Evolutionary conservation across 192 early-diverging fungal species (phyloP).

Genomic region (Backusella liffmaniae): DNA sequence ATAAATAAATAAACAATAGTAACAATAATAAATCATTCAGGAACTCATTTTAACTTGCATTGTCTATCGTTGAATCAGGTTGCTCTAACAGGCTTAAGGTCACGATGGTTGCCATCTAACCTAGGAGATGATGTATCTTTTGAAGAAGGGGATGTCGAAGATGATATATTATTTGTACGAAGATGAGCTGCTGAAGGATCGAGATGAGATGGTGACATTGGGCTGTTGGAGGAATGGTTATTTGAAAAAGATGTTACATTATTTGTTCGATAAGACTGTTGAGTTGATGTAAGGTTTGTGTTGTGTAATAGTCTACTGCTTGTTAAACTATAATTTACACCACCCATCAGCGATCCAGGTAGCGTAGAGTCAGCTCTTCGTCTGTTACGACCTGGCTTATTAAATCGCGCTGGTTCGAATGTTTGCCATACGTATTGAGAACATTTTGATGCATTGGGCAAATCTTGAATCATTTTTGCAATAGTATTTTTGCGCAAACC

Average conservation of each 20-base stretch:
- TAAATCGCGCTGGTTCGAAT: slow-evolving; percentile 54
- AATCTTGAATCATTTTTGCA: slow-evolving; percentile 85
- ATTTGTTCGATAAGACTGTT: slow-evolving; percentile 1
- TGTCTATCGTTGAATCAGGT: neutral
- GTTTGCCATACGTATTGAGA: slow-evolving; percentile 67
- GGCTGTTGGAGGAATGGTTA: neutral
- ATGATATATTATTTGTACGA: neutral
- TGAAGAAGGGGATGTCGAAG: neutral
- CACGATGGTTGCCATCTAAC: neutral
- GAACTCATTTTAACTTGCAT: neutral
- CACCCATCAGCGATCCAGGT: slow-evolving; percentile 16
- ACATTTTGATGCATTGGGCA: slow-evolving; percentile 76
- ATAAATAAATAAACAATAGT: neutral
- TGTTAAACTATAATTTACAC: slow-evolving; percentile 32
- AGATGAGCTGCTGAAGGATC: neutral
- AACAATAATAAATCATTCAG: slow-evolving; percentile 1
- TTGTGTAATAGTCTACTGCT: slow-evolving; percentile 17
- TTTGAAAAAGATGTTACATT: slow-evolving; percentile 36
- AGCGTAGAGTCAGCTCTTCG: slow-evolving; percentile 21
- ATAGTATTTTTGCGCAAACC: slow-evolving; percentile 87
- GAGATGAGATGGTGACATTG: neutral
- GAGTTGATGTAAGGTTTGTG: neutral
- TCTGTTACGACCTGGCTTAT: slow-evolving; percentile 32
- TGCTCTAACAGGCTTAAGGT: slow-evolving; percentile 2
- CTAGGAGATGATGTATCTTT: neutral